Evolutionary conservation across 2,329 filamentous ascomycete genomes (phyloP).

Genomic region (Cytospora piceicola): DNA sequence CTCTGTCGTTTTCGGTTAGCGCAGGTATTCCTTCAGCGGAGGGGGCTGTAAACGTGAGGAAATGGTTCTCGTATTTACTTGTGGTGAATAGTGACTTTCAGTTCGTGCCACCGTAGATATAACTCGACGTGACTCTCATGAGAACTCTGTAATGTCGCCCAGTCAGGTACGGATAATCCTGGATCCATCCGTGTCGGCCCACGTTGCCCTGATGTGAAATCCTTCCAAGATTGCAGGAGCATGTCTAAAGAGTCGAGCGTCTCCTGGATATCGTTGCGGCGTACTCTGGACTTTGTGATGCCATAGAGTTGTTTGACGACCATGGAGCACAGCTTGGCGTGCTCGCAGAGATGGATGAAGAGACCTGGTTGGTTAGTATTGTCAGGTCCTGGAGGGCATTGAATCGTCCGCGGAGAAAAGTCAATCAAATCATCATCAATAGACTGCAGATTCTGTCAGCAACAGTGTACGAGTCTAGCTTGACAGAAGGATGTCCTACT

Average conservation of each 20-base stretch:
- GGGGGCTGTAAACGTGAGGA: neutral
- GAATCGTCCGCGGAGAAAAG: neutral
- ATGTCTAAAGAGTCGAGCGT: neutral
- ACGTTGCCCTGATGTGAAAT: neutral
- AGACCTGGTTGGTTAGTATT: neutral
- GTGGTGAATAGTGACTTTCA: conserved; percentile 1
- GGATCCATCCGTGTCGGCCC: neutral
- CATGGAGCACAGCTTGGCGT: neutral
- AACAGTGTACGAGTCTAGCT: neutral
- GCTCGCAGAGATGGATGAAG: neutral
- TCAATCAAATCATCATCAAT: neutral
- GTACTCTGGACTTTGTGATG: neutral
- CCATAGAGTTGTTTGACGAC: neutral
- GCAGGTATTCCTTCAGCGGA: neutral
- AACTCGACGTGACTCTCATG: neutral
- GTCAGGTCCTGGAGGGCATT: neutral
- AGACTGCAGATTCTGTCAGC: neutral
- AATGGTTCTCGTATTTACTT: neutral
- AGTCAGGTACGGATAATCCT: neutral
- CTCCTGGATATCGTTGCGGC: neutral
- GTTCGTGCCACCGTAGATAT: neutral
- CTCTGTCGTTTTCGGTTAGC: neutral
- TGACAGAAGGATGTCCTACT: neutral
- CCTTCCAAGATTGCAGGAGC: conserved; percentile 3
- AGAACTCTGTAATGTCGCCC: neutral